Evolutionary conservation across 495 filamentous ascomycete genomes (phyloP), one percentile per base, ranked within the genome.

Genomic region (Lasiosphaeria ovina): DNA sequence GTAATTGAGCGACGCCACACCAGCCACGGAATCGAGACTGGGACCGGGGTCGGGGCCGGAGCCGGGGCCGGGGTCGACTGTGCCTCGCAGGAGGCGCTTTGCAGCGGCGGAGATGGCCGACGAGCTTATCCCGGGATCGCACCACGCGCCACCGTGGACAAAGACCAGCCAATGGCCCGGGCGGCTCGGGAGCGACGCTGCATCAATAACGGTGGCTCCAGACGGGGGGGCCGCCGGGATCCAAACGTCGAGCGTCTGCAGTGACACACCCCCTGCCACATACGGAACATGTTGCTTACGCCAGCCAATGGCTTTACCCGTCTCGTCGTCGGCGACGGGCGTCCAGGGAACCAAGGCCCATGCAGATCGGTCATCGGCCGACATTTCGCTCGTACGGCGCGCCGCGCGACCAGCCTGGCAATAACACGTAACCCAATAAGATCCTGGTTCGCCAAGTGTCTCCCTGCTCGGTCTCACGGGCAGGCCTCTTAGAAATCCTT

Each of bases 121-220:
- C 16, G 83, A 73, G 55, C 78, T 82, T 24, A 86, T 72, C 51
- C 69, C 71, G 50, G 91, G 91, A 67, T 96, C 92, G 59, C 89
- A 84, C 89, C 90, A 97, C 66, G 89, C 92, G 66, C 92, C 92
- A 65, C 93, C 91, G 76, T 96, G 93, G 71, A 96, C 87, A 75
- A 85, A 92, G 66, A 88, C 85, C 40, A 72, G 24, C 59, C 60
- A 68, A 9, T 45, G 49, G n/a, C 48, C 47, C 54, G 53, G 47
- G 35, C 3, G 55, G 31, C 8, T 36, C 3, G 59, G 57, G 38
- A 65, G 54, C 57, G 53, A 54, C 42, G 50, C 12, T 1, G 59
- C n/a, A 14, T 54, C 12, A 0, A 54, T 54, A 9, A 12, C 16
- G 7, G 56, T 5, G 12, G 53, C 6, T 16, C 35, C 48, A 53